A percentile compares a stretch with the other conserved stretches of the same genome.
Conservation (phyloP, 345 rosid species). For the Corchorus capsularis region DNA sequence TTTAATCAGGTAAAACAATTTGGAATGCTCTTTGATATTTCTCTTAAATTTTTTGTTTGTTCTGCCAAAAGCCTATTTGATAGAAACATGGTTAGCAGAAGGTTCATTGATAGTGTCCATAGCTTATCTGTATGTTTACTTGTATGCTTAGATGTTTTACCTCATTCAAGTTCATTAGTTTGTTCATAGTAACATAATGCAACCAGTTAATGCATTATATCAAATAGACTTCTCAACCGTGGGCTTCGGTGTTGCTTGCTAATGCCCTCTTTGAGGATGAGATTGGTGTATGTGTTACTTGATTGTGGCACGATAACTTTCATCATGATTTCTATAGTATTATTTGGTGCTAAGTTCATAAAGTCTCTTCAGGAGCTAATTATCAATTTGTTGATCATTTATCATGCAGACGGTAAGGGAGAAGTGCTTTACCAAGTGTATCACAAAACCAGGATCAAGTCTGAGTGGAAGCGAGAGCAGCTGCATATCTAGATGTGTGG, state of each 20-base stretch:
- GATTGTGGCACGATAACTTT: background rate
- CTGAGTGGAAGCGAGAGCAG: conserved; percentile 89
- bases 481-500: conserved; percentile 94
- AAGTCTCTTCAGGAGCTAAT: background rate
- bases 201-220: background rate
- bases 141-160: background rate
- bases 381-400: background rate
- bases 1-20: background rate
- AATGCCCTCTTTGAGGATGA: background rate
- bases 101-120: background rate
- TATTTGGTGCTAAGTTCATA: background rate
- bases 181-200: background rate
- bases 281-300: background rate
- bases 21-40: background rate
- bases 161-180: background rate
- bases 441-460: conserved; percentile 91
- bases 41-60: background rate
- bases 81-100: background rate
- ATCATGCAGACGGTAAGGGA: conserved; percentile 62
- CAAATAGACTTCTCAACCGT: background rate
- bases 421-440: conserved; percentile 90
- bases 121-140: background rate
- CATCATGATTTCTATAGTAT: background rate
- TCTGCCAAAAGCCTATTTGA: background rate
- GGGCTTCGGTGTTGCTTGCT: background rate